These are phyloP conservation scores for Balakata baccata DNA, from an alignment of 345 rosid genomes.

Conservation along the genomic window DNA sequence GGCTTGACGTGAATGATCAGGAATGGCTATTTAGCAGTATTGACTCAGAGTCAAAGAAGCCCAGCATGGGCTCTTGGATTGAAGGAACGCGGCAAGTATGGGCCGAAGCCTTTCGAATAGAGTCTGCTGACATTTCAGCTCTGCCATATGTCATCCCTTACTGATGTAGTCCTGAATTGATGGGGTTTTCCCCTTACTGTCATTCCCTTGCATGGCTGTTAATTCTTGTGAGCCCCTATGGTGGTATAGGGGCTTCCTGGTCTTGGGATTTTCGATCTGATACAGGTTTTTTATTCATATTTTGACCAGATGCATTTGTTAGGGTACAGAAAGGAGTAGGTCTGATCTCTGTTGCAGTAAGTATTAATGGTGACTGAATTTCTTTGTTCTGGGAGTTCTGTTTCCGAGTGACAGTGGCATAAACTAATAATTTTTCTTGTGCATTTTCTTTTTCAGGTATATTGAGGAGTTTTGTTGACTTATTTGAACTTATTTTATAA, in stretches of 20 bases:
- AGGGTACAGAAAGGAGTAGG: neutral
- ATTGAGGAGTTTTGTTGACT: neutral
- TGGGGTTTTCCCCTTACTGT: constrained; percentile 8
- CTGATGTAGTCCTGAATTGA: constrained; percentile 30
- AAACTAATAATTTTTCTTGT: constrained; percentile 2
- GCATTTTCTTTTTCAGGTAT: constrained; percentile 5
- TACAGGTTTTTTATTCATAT: constrained; percentile 9
- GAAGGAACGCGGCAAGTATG: constrained; percentile 48
- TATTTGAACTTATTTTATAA: neutral
- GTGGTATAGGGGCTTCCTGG: constrained; percentile 12
- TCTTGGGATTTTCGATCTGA: constrained; percentile 1
- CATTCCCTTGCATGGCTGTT: neutral
- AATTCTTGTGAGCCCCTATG: neutral
- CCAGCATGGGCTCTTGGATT: constrained; percentile 27
- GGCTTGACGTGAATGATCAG: constrained; percentile 46
- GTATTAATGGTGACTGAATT: constrained; percentile 8
- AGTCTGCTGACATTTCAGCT: constrained; percentile 57
- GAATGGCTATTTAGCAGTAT: constrained; percentile 55
- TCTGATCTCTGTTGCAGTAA: neutral
- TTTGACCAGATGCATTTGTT: constrained; percentile 6
- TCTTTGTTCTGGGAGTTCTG: constrained; percentile 13
- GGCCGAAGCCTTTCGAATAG: constrained; percentile 61
- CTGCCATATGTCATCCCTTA: constrained; percentile 77
- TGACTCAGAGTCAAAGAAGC: constrained; percentile 31
- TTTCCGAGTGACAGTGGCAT: neutral